Percentiles rank a stretch among this genome's conserved stretches.
phyloP scores from a whole-genome alignment of 768 basidiomycete genomes.

The Daedaleopsis sinensis region DNA sequence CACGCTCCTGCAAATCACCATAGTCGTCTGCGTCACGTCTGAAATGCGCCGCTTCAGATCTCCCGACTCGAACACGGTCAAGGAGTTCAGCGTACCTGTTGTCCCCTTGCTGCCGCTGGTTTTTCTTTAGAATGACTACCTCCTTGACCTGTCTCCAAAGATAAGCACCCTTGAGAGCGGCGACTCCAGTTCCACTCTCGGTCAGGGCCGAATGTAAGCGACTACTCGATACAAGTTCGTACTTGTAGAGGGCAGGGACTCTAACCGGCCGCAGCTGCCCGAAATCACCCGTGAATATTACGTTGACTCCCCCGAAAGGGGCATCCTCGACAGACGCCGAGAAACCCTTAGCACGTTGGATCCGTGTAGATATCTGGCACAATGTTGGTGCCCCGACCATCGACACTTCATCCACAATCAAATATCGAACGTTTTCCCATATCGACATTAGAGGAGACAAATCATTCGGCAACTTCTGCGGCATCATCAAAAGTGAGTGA shows the following conservation, averaged over 20 bases:
- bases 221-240: neutral
- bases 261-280: constrained; percentile 30
- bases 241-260: constrained; percentile 22
- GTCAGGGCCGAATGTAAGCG: neutral
- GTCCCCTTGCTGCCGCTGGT: no score
- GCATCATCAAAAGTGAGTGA: constrained; percentile 29
- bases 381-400: constrained; percentile 27
- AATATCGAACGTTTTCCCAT: constrained; percentile 22
- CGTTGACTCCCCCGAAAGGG: constrained; percentile 35
- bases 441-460: constrained; percentile 4
- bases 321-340: neutral
- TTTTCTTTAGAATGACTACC: no score
- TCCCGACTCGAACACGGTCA: no score
- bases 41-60: no score
- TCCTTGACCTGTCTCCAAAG: no score
- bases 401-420: constrained; percentile 29
- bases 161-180: no score
- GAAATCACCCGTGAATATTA: constrained; percentile 37
- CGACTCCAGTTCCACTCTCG: neutral
- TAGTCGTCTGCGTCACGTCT: no score
- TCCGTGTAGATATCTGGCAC: constrained; percentile 22
- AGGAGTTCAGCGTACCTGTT: no score
- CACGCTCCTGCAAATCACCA: neutral
- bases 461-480: constrained; percentile 3
- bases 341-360: constrained; percentile 26